A percentile compares a stretch with the other conserved stretches of the same genome.
These are phyloP conservation scores for Neurospora crassa DNA, from an alignment of 2,329 filamentous ascomycete species.

Conservation along the genomic window DNA sequence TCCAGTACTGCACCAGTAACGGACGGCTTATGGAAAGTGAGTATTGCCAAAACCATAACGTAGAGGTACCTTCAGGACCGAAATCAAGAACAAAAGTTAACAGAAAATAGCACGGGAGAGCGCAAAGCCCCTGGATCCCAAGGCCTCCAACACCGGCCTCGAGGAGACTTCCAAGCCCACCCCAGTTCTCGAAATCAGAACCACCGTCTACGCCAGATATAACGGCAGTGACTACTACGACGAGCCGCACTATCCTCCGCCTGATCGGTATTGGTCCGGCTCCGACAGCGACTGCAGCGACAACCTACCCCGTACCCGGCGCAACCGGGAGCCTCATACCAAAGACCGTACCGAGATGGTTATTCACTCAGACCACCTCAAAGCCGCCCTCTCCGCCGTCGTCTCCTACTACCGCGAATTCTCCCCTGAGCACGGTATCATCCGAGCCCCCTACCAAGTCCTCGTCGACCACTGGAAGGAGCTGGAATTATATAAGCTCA, in stretches of 20 bases:
- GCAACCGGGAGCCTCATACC: conserved; percentile 16
- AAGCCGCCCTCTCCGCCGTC: conserved; percentile 37
- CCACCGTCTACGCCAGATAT: not conserved
- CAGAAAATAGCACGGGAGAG: conserved; percentile 8
- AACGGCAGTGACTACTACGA: conserved; percentile 15
- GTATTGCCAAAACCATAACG: not conserved
- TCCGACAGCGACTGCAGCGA: conserved; percentile 16
- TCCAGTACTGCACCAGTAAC: conserved; percentile 3
- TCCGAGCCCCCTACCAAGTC: conserved; percentile 37
- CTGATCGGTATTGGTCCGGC: conserved; percentile 15
- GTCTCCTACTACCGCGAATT: conserved; percentile 38
- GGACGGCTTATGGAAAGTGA: conserved; percentile 8
- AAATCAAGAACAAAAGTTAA: not conserved
- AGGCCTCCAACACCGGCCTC: not conserved
- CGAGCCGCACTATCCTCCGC: not conserved
- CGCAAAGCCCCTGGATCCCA: conserved; percentile 6
- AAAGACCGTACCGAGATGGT: conserved; percentile 29
- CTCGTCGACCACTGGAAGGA: conserved; percentile 36
- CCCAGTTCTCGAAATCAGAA: conserved; percentile 10
- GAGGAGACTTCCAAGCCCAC: conserved; percentile 2
- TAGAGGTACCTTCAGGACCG: not conserved
- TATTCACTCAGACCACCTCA: conserved; percentile 35
- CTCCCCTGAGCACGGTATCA: conserved; percentile 25
- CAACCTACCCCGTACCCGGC: not conserved
- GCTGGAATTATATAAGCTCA: conserved; percentile 30